Percentiles rank a stretch among this genome's conserved stretches.
Conservation (phyloP, 169 alveolate genomes). For the Plasmodium malariae region DNA sequence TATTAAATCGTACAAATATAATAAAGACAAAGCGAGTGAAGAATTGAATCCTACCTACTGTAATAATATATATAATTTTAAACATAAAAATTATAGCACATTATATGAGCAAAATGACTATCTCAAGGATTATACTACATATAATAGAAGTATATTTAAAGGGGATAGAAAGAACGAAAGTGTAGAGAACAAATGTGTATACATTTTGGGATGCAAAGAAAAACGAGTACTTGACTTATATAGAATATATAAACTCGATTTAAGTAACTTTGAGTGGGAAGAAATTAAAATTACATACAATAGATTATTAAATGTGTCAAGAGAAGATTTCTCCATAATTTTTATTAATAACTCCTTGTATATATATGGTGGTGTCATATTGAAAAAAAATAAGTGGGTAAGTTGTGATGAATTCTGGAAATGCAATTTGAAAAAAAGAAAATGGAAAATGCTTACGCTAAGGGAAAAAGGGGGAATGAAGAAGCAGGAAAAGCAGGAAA, state of each 20-base stretch:
- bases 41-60: too few species aligned
- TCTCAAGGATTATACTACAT: neutral
- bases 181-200: neutral
- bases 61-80: too few species aligned
- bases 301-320: constrained; percentile 12
- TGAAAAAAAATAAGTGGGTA: neutral
- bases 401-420: constrained; percentile 30
- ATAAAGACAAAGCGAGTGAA: too few species aligned
- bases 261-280: constrained; percentile 23
- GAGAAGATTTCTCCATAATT: constrained; percentile 42
- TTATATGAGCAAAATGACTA: neutral
- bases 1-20: neutral
- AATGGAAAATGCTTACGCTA: constrained; percentile 17
- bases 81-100: neutral
- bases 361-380: constrained; percentile 40
- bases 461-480: neutral
- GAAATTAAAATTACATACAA: constrained; percentile 38
- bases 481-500: neutral
- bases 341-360: constrained; percentile 12
- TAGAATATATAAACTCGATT: constrained; percentile 11
- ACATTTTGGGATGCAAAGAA: constrained; percentile 47
- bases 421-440: constrained; percentile 28
- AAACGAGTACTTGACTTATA: constrained; percentile 17
- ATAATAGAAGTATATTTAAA: neutral
- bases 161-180: neutral